phyloP scores from a whole-genome alignment of 805 yeast species.

The Lipomyces sp. region DNA sequence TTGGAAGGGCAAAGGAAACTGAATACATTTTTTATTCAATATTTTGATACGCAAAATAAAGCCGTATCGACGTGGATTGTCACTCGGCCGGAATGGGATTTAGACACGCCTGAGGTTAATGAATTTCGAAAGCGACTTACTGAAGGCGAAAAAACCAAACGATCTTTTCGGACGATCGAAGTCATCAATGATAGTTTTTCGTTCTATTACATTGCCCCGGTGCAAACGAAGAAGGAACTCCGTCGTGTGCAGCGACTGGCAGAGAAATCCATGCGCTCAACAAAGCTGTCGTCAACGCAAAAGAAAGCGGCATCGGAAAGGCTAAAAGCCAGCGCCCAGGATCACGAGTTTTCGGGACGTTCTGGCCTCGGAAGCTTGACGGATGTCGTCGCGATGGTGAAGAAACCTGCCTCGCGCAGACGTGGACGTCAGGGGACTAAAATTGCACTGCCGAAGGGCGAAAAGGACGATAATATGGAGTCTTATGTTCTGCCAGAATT shows the following conservation, averaged over 20 bases:
- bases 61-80: conserved; percentile 33
- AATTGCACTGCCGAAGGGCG: not conserved
- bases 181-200: conserved; percentile 23
- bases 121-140: conserved; percentile 22
- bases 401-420: conserved; percentile 3
- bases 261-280: conserved; percentile 14
- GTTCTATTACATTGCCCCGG: conserved; percentile 21
- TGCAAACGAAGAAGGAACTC: not conserved
- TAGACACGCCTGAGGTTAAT: conserved; percentile 30
- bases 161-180: conserved; percentile 1
- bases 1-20: conserved; percentile 40
- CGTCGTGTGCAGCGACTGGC: conserved; percentile 16
- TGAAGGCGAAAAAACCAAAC: conserved; percentile 4
- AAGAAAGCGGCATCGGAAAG: conserved; percentile 20
- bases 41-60: conserved; percentile 28
- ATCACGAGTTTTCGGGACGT: conserved; percentile 5
- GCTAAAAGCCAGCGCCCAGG: conserved; percentile 9
- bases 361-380: not conserved
- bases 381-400: too few relatives aligned
- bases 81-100: conserved; percentile 32
- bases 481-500: too few relatives aligned
- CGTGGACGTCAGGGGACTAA: not conserved
- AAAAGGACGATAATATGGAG: not conserved
- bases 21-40: conserved; percentile 32
- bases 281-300: conserved; percentile 8